Conservation (phyloP, 179 eudicot genomes). For the Silene coronaria region DNA sequence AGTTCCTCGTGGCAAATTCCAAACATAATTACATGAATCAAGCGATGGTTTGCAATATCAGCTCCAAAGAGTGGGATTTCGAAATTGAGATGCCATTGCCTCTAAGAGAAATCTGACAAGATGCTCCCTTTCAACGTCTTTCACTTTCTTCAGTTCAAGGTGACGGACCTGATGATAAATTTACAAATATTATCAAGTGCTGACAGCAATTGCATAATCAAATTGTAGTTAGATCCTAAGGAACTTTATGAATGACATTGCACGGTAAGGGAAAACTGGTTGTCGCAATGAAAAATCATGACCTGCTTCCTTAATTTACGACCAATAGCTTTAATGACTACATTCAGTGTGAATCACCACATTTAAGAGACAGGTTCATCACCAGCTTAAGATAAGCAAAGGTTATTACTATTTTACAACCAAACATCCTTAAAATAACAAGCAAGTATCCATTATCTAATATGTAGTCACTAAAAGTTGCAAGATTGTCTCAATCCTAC, state of each 20-base stretch:
- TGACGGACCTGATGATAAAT: constrained; percentile 61
- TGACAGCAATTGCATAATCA: not conserved
- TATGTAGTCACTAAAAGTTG: not conserved
- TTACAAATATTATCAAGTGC: not conserved
- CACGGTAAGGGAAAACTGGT: not conserved
- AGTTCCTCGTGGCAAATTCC: not conserved
- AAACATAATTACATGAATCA: not conserved
- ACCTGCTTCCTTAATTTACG: not conserved
- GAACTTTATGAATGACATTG: not conserved
- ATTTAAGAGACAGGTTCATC: not conserved
- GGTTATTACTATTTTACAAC: too few species aligned
- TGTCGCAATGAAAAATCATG: not conserved
- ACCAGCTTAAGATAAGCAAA: not conserved
- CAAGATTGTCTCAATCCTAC: not conserved
- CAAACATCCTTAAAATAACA: not conserved
- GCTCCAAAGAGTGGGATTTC: constrained; percentile 74
- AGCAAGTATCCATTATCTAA: not conserved
- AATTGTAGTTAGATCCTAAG: too few species aligned
- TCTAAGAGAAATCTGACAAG: constrained; percentile 65
- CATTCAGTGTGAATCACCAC: not conserved
- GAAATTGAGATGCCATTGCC: constrained; percentile 71
- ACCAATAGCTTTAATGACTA: not conserved
- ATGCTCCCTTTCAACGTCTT: constrained; percentile 56
- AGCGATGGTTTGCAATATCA: constrained; percentile 15
- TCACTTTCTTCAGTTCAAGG: constrained; percentile 78